A percentile compares a stretch with the other conserved stretches of the same genome.
Conservation (phyloP, 495 filamentous ascomycete species). For the Neurospora sp. region DNA sequence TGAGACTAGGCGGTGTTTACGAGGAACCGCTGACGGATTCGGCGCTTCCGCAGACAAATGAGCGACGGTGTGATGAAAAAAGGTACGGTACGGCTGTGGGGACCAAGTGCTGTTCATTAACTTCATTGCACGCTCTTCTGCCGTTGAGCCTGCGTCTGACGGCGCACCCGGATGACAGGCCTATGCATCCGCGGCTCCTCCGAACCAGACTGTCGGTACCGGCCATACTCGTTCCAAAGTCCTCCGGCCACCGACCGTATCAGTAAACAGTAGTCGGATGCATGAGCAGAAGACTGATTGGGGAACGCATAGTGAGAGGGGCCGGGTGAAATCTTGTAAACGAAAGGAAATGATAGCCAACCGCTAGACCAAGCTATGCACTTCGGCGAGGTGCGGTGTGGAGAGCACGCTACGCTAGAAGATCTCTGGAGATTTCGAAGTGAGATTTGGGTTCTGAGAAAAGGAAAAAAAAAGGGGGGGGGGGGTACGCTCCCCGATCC, state of each 20-base stretch:
- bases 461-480: not conserved
- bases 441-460: not conserved
- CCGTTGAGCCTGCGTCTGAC: not conserved
- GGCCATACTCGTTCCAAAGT: not conserved
- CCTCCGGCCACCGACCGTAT: not conserved
- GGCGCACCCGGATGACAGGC: not conserved
- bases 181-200: not conserved
- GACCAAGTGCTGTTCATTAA: not conserved
- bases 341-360: not conserved
- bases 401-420: not conserved
- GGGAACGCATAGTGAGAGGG: not conserved
- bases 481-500: not conserved
- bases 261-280: not conserved
- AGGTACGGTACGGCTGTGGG: not conserved
- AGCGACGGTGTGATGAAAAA: not conserved
- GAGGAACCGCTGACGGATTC: not conserved
- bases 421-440: not conserved
- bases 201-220: not conserved
- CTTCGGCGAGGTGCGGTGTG: not conserved
- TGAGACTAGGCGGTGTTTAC: not conserved
- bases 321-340: not conserved
- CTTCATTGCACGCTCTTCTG: not conserved
- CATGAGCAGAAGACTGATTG: not conserved
- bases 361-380: not conserved
- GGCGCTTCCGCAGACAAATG: not conserved